A percentile compares a stretch with the other conserved stretches of the same genome.
Conservation (phyloP, 805 yeast species). For the Scheffersomyces lignosus region DNA sequence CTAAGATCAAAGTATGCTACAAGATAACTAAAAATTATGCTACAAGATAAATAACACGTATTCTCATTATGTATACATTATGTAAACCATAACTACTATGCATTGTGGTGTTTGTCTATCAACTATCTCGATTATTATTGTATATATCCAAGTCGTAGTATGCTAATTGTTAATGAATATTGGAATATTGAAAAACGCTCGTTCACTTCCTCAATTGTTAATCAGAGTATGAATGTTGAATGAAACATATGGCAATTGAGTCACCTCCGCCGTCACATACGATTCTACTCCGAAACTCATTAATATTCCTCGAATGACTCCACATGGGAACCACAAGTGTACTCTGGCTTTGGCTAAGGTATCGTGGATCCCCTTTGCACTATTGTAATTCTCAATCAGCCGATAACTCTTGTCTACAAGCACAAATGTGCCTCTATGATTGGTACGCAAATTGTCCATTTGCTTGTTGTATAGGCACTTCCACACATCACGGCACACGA, state of each 20-base stretch:
- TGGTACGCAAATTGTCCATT: constrained; percentile 89
- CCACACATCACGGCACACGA: constrained; percentile 93
- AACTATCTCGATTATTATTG: too few relatives aligned
- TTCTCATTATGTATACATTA: too few relatives aligned
- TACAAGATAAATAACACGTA: too few relatives aligned
- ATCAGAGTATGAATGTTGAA: constrained; percentile 66
- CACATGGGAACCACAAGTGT: constrained; percentile 72
- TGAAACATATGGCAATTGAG: constrained; percentile 63
- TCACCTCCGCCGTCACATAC: constrained; percentile 62
- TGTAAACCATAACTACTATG: too few relatives aligned
- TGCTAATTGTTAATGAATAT: too few relatives aligned
- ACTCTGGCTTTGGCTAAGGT: constrained; percentile 45
- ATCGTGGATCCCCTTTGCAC: constrained; percentile 43
- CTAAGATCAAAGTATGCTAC: too few relatives aligned
- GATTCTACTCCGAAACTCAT: constrained; percentile 69
- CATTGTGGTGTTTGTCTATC: too few relatives aligned
- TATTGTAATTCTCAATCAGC: constrained; percentile 51
- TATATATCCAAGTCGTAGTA: too few relatives aligned
- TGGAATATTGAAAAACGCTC: too few relatives aligned
- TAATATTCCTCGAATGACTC: constrained; percentile 71
- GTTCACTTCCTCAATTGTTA: constrained; percentile 35
- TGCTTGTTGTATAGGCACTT: constrained; percentile 74
- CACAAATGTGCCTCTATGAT: constrained; percentile 84
- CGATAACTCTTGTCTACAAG: constrained; percentile 67
- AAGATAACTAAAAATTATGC: too few relatives aligned